A percentile compares a stretch with the other conserved stretches of the same genome.
Evolutionary conservation across 441 rosid species (phyloP).

Genomic region (Erodium texanum): DNA sequence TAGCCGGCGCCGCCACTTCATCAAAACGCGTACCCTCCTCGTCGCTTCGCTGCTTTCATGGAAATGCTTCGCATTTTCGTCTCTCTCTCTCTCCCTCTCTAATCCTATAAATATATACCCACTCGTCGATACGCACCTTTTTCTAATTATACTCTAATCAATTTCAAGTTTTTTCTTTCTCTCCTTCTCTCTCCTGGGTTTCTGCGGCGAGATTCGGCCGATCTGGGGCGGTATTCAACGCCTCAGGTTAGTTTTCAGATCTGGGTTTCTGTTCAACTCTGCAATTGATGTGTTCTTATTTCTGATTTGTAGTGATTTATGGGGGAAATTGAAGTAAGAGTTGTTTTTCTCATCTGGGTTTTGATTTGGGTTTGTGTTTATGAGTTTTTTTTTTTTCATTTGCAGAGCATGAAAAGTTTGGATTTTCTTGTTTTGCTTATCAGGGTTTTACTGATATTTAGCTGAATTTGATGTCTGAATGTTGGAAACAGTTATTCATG

Average conservation of each 20-base stretch:
- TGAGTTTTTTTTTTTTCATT: neutral
- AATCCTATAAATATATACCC: neutral
- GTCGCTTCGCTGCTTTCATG: neutral
- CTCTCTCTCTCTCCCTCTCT: neutral
- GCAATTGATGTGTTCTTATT: neutral
- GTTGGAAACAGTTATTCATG: neutral
- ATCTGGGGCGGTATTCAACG: conserved; percentile 4
- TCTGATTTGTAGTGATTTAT: too few relatives aligned
- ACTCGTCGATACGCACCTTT: neutral
- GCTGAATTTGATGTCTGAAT: neutral
- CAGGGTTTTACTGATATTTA: neutral
- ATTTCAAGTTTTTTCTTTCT: neutral
- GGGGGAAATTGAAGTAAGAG: too few relatives aligned
- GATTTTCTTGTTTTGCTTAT: too few relatives aligned
- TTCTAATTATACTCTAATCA: neutral
- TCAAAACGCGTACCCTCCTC: neutral
- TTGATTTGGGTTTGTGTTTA: conserved; percentile 9
- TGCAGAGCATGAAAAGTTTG: too few relatives aligned
- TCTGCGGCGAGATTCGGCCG: conserved; percentile 9
- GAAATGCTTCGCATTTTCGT: neutral
- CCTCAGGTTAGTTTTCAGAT: conserved; percentile 14
- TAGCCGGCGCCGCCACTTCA: neutral
- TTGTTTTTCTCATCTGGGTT: neutral
- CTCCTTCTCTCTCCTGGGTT: neutral
- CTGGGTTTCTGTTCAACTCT: conserved; percentile 10